Percentiles rank a stretch among this genome's conserved stretches.
Conservation (phyloP, 2,329 filamentous ascomycete genomes). For the Bipolaris zeicola region DNA sequence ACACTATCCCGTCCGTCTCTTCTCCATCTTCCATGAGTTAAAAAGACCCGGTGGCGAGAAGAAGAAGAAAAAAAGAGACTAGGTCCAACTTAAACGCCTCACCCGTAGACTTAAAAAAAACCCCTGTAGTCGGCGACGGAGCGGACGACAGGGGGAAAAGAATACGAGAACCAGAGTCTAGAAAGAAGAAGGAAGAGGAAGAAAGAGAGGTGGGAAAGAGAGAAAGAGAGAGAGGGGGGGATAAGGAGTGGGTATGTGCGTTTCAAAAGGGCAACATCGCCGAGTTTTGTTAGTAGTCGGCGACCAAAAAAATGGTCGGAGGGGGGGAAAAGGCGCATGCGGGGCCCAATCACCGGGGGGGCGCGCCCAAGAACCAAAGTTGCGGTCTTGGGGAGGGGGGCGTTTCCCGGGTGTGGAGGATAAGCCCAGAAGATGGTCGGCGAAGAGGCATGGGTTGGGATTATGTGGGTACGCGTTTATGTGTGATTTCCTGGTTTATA, state of each 20-base stretch:
- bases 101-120: constrained; percentile 8
- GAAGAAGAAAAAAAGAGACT: no score
- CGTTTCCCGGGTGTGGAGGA: not conserved
- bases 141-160: not conserved
- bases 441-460: no score
- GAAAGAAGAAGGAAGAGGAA: not conserved
- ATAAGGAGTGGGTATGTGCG: not conserved
- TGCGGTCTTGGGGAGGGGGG: no score
- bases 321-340: not conserved
- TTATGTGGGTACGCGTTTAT: not conserved
- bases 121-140: not conserved
- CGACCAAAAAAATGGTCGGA: constrained; percentile 21
- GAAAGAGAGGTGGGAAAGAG: not conserved
- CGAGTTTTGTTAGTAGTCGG: constrained; percentile 21
- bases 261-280: constrained; percentile 12
- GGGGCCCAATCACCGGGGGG: constrained; percentile 8
- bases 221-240: no score
- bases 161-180: no score
- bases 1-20: no score
- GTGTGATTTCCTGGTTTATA: not conserved
- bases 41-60: no score
- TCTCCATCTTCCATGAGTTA: no score
- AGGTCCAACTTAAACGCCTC: constrained; percentile 8
- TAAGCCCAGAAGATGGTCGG: not conserved
- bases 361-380: not conserved